A percentile compares a stretch with the other conserved stretches of the same genome.
phyloP scores from a whole-genome alignment of 805 yeast genomes.

The Clavispora santaluciae region DNA sequence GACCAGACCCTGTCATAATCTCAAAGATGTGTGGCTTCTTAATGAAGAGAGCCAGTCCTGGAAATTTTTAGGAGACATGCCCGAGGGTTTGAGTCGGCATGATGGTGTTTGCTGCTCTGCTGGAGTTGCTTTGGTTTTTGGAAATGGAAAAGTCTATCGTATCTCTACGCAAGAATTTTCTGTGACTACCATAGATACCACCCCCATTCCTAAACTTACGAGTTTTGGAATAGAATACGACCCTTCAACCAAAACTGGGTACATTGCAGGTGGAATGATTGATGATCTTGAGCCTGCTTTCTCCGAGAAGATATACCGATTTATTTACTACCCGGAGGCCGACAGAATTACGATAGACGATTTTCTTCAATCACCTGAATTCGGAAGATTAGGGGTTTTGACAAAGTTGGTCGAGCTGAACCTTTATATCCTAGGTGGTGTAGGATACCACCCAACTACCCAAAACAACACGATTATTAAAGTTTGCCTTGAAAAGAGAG shows the following conservation, averaged over 20 bases:
- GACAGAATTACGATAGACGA: constrained; percentile 8
- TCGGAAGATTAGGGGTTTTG: constrained; percentile 49
- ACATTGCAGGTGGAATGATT: constrained; percentile 46
- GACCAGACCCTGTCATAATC: constrained; percentile 47
- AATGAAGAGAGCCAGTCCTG: constrained; percentile 26
- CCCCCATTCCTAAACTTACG: constrained; percentile 18
- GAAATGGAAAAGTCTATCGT: constrained; percentile 7
- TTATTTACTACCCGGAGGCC: constrained; percentile 9
- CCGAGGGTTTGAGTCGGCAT: constrained; percentile 11
- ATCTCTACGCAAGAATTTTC: neutral
- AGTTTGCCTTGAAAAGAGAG: constrained; percentile 16
- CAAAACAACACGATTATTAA: constrained; percentile 25
- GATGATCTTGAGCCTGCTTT: constrained; percentile 25
- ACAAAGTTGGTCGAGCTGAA: constrained; percentile 23
- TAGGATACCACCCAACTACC: constrained; percentile 37
- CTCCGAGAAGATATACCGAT: constrained; percentile 30
- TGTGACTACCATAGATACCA: neutral
- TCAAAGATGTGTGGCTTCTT: constrained; percentile 28
- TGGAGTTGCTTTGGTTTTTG: constrained; percentile 8
- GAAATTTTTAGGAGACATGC: constrained; percentile 32
- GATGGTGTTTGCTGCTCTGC: constrained; percentile 4
- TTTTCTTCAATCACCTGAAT: constrained; percentile 20
- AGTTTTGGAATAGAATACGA: constrained; percentile 36
- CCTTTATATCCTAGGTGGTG: constrained; percentile 55
- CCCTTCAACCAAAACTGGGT: constrained; percentile 26